Percentiles rank a stretch among this genome's conserved stretches.
These are phyloP conservation scores for Stipa capillata DNA, from an alignment of 176 grass and related monocot species.

Conservation along the genomic window DNA sequence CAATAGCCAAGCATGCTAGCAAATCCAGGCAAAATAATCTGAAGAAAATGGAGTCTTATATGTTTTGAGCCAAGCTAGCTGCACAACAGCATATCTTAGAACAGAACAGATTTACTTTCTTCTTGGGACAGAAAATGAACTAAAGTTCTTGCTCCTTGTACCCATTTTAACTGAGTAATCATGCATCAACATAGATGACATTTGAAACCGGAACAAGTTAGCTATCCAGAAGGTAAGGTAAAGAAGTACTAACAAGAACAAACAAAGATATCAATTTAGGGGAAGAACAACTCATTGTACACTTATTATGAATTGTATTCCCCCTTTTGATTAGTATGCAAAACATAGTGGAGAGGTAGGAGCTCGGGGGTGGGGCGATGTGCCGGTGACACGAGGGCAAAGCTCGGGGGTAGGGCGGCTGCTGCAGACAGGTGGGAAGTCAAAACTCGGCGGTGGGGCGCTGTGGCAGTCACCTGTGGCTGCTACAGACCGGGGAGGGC, in stretches of 20 bases:
- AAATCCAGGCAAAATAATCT: neutral
- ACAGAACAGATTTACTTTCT: slow-evolving; percentile 6
- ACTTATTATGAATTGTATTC: slow-evolving; percentile 21
- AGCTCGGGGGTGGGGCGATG: no score
- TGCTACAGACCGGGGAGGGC: no score
- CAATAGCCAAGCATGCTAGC: neutral
- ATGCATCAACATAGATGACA: neutral
- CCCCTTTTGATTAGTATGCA: slow-evolving; percentile 1
- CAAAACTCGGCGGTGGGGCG: no score
- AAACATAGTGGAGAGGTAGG: slow-evolving; percentile 5
- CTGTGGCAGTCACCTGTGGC: no score
- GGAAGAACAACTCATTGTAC: no score
- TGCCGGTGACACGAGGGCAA: no score
- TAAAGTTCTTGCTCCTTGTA: no score
- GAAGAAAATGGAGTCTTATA: neutral
- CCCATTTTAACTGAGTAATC: neutral
- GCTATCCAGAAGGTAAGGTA: neutral
- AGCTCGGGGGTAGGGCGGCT: no score
- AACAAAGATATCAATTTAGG: no score
- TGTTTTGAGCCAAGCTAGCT: neutral
- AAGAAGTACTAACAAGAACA: no score
- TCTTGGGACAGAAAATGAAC: neutral
- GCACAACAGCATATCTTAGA: neutral
- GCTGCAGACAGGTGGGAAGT: no score
- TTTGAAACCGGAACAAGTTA: neutral